Evolutionary conservation across 345 rosid genomes (phyloP), one percentile per base, ranked within the genome.

Genomic region (Chamaenerion angustifolium): DNA sequence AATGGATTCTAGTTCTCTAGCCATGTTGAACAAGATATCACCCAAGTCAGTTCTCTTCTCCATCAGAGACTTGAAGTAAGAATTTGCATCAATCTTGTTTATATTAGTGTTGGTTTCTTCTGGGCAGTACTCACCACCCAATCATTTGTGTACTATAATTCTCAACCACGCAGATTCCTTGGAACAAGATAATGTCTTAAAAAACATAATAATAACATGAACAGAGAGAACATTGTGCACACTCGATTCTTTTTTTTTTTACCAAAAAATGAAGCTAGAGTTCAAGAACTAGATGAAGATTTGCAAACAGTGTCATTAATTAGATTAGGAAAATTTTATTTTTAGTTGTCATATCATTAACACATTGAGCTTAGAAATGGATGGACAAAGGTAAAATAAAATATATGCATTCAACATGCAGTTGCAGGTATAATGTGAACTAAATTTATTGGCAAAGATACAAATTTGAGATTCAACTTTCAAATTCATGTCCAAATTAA

Each of bases 101-200:
- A 89, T 83, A 60, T 76, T 76, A 7, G 74, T 76, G 63, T 85
- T 89, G n/a, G 90, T 89, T 55, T 79, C 79, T 75, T 85, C 97
- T 10, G 95, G 97, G 58, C 95, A 88, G 67, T 82, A 88, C 64
- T 88, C 97, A 63, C 82, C 97, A 56, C 85, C 95, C 55, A 88
- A 64, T 95, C 95, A 89, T 65, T 82, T 85, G 51, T 81, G 97
- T 37, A 85, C 65, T 1, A 85, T 68, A 48, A 79, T 73, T 67
- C 80, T 75, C n/a, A 85, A 75, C 97, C 97, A 89, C 49, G 85
- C 77, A 5, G 89, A 80, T 70, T 85, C 97, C 95, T 88, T 57
- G n/a, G n/a, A n/a, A n/a, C 12, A 9, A 48, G 10, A 37, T 14
- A 40, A 17, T 31, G 10, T 14, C 5, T 9, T 35, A 7, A 16